Conservation (phyloP, 176 grass and related monocot species). For the Themeda triandra region DNA sequence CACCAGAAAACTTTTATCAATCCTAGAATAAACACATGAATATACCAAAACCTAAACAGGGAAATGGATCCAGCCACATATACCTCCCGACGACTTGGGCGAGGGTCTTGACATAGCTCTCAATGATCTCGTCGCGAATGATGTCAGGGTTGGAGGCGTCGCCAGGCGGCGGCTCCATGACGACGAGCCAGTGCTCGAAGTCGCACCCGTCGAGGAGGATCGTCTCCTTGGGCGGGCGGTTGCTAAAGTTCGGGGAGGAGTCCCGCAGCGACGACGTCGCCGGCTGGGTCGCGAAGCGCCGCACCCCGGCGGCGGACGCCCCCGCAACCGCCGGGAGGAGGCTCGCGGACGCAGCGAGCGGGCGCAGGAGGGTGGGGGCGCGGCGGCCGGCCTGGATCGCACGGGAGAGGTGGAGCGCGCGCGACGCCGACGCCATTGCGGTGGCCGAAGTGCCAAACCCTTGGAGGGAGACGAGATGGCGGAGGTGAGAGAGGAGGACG, state of each 20-base stretch:
- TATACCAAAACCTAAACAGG: neutral
- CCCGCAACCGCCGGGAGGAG: neutral
- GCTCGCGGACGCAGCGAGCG: slow-evolving; percentile 7
- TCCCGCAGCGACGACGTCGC: slow-evolving; percentile 66
- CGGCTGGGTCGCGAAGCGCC: slow-evolving; percentile 51
- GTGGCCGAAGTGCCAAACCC: neutral
- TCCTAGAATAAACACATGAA: neutral
- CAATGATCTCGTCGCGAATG: slow-evolving; percentile 80
- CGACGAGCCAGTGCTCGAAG: slow-evolving; percentile 92
- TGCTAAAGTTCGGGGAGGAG: slow-evolving; percentile 71
- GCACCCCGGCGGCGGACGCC: neutral
- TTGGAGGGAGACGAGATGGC: neutral
- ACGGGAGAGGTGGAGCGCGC: slow-evolving; percentile 8
- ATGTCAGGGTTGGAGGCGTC: slow-evolving; percentile 39
- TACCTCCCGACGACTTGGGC: slow-evolving; percentile 76
- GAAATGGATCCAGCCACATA: neutral
- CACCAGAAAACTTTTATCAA: neutral
- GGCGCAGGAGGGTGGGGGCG: neutral
- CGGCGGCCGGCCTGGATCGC: neutral
- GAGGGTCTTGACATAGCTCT: slow-evolving; percentile 79
- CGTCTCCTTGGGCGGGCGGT: slow-evolving; percentile 73
- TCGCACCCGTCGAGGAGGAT: slow-evolving; percentile 87
- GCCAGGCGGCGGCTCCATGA: slow-evolving; percentile 66
- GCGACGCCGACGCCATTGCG: slow-evolving; percentile 23
- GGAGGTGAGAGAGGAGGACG: too few species aligned